A percentile compares a stretch with the other conserved stretches of the same genome.
phyloP scores from a whole-genome alignment of 2,329 filamentous ascomycete species.

The Sporothrix curviconia region DNA sequence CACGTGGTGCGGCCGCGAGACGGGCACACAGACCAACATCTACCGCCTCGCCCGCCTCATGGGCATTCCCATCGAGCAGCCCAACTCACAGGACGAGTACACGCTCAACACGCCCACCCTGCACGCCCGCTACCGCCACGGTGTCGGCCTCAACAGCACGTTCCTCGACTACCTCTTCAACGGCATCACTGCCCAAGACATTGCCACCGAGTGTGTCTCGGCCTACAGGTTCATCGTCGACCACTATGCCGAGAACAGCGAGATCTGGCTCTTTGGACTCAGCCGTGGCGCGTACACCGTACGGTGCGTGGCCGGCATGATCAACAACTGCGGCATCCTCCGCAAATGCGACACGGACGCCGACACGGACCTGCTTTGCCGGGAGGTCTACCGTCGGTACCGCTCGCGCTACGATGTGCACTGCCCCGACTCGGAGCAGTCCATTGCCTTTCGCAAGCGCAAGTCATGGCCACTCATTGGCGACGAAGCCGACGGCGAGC shows the following conservation, averaged over 20 bases:
- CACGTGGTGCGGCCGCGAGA: neutral
- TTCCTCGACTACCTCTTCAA: conserved; percentile 9
- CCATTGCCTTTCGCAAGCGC: conserved; percentile 16
- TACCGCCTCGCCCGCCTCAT: conserved; percentile 11
- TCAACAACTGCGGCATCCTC: conserved; percentile 27
- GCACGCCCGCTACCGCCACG: conserved; percentile 1
- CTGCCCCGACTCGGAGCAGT: conserved; percentile 17
- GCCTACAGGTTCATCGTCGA: conserved; percentile 18
- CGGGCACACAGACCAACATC: conserved; percentile 9
- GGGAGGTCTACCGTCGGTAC: conserved; percentile 23
- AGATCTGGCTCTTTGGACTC: conserved; percentile 26
- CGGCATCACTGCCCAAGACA: conserved; percentile 1
- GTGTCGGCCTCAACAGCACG: neutral
- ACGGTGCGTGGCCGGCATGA: conserved; percentile 24
- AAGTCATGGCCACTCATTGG: conserved; percentile 17
- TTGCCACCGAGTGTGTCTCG: conserved; percentile 2
- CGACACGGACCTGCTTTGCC: conserved; percentile 15
- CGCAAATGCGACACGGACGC: conserved; percentile 9
- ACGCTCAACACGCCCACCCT: neutral
- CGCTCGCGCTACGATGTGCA: conserved; percentile 18
- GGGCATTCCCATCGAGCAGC: neutral
- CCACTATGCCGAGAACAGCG: conserved; percentile 19
- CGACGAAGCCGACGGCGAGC: conserved; percentile 6
- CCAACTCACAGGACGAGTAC: neutral
- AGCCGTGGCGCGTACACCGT: conserved; percentile 24